These are phyloP conservation scores for Wilcoxina mikolae DNA, from an alignment of 495 filamentous ascomycete genomes.

Conservation along the genomic window DNA sequence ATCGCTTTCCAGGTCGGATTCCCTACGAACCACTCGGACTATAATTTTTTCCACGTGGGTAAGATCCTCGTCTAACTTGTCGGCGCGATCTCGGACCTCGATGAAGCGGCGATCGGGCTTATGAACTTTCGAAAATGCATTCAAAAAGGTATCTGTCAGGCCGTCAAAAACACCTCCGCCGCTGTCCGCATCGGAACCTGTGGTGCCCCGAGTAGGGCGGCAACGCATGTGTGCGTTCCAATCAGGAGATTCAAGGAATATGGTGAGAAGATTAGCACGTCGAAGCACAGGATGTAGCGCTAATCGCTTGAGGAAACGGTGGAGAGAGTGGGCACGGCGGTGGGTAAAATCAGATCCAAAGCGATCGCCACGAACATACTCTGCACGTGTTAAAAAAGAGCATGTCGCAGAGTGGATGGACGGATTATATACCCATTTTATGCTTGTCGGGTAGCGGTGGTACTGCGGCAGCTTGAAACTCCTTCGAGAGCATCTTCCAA, in stretches of 20 bases:
- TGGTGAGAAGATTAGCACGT: constrained; percentile 61
- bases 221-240: constrained; percentile 92
- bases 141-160: constrained; percentile 91
- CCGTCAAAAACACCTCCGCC: constrained; percentile 68
- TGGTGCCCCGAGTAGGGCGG: constrained; percentile 45
- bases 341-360: constrained; percentile 91
- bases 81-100: constrained; percentile 79
- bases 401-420: no score
- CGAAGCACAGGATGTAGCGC: constrained; percentile 80
- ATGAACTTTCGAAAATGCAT: constrained; percentile 90
- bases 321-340: constrained; percentile 73
- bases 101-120: constrained; percentile 91
- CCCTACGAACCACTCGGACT: constrained; percentile 71
- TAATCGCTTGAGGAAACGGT: constrained; percentile 78
- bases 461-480: constrained; percentile 83
- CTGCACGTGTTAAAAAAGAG: constrained; percentile 29
- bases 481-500: constrained; percentile 70
- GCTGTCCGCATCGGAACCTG: constrained; percentile 26
- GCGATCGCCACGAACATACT: constrained; percentile 88
- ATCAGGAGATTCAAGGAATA: constrained; percentile 81
- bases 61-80: constrained; percentile 91
- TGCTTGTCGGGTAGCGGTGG: constrained; percentile 95
- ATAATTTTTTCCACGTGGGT: constrained; percentile 87
- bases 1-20: constrained; percentile 77
- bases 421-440: constrained; percentile 48